Evolutionary conservation across 257 asterid genomes (phyloP), one percentile per base, ranked within the genome.

Genomic region (Nyctanthes arbortristis): DNA sequence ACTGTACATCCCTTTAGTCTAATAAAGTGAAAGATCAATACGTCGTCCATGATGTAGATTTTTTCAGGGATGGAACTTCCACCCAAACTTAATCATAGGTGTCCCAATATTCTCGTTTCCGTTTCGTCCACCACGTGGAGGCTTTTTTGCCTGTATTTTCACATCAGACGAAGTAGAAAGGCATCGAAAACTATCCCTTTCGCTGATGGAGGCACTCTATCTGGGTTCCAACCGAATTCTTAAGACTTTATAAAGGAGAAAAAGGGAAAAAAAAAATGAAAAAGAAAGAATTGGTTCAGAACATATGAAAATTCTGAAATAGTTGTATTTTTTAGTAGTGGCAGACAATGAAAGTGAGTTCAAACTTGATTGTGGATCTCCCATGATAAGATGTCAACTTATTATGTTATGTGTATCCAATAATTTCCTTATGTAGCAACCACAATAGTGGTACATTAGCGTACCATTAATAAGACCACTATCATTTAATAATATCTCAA

Each of bases 311-410:
- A 7, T 20, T n/a, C n/a, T n/a, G n/a, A n/a, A 8, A 20, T 49
- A 22, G 10, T 12, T 1, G 22, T 18, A 52, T 20, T 63, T 54
- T 72, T 22, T 16, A 29, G 35, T 31, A 40, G 63, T 43, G 72
- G 67, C 33, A 39, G 73, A 49, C 67, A 69, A 40, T 59, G 33
- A 60, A 39, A 40, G 47, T 34, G 49, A 59, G 74, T 69, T 69
- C 49, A 54, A 63, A 35, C 54, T 13, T 35, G 25, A 63, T 5
- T 35, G 34, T 63, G 34, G 55, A 2, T 37, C 5, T 63, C 10
- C 7, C 25, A 34, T 18, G 43, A 65, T 30, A 29, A 30, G 30
- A 31, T 32, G 20, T 54, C 52, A 24, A 25, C 22, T 7, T 14
- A 12, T 0, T 25, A 55, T 12, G 22, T 14, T 5, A 31, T 28